Evolutionary conservation across 768 basidiomycete genomes (phyloP).

Genomic region (Tricholoma terreum): DNA sequence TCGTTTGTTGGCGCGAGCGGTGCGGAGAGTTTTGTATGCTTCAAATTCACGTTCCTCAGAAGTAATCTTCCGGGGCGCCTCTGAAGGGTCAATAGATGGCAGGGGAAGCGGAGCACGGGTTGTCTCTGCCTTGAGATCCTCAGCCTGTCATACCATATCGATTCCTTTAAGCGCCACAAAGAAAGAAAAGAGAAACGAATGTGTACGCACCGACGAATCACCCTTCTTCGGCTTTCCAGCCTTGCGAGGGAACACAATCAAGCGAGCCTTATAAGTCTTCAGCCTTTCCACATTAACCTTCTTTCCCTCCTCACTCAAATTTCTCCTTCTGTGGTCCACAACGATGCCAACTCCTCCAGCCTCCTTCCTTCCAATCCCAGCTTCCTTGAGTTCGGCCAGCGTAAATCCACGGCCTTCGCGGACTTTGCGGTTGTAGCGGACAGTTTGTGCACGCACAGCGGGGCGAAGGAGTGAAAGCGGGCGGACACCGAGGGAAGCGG

Average conservation of each 20-base stretch:
- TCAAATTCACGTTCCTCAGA: slow-evolving; percentile 84
- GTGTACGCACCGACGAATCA: slow-evolving; percentile 75
- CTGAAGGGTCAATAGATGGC: slow-evolving; percentile 63
- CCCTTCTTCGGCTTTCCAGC: slow-evolving; percentile 94
- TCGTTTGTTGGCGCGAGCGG: slow-evolving; percentile 75
- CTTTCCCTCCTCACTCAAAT: slow-evolving; percentile 96
- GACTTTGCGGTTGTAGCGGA: slow-evolving; percentile 97
- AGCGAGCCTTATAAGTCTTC: slow-evolving; percentile 86
- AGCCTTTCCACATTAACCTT: slow-evolving; percentile 91
- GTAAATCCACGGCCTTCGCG: slow-evolving; percentile 98
- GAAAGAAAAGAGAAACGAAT: slow-evolving; percentile 1
- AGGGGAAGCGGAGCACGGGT: slow-evolving; percentile 68
- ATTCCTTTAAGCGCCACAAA: slow-evolving; percentile 2
- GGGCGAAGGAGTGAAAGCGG: slow-evolving; percentile 91
- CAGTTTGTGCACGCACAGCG: slow-evolving; percentile 93
- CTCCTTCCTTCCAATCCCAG: slow-evolving; percentile 91
- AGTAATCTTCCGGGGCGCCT: slow-evolving; percentile 92
- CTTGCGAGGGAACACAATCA: slow-evolving; percentile 98
- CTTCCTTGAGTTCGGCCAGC: slow-evolving; percentile 90
- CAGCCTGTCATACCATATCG: slow-evolving; percentile 48
- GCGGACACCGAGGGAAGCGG: slow-evolving; percentile 86
- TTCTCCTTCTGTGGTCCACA: slow-evolving; percentile 96
- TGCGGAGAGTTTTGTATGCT: slow-evolving; percentile 87
- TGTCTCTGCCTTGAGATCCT: slow-evolving; percentile 75
- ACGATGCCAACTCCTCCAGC: slow-evolving; percentile 91